Base-by-base conservation (phyloP, 2,329 filamentous ascomycete genomes). In the Fusarium circinatum region DNA sequence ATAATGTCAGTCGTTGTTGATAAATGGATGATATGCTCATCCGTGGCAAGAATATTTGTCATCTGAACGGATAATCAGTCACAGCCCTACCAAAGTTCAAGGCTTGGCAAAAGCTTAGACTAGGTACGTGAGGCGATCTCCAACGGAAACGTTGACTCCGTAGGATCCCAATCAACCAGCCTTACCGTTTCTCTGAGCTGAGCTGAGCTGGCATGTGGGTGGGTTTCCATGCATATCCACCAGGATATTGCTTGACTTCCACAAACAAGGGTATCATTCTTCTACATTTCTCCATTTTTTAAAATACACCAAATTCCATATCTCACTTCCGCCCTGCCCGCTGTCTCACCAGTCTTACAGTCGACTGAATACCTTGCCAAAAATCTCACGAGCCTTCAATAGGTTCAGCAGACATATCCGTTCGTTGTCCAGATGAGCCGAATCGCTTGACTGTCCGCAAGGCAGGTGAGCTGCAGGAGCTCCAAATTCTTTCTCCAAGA, bases 351-450 rank as follows among this genome's bases (percentile, higher is more conserved):
- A 18, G 36, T 42, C 47, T 63, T 32, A 89, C 61, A 96, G 80
- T 73, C 91, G 89, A 75, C 87, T 85, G 84, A 99, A 99, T 11
- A 98, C 94, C 79, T 90, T 89, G 71, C 91, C 92, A 77, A 99
- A 96, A 68, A 99, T 98, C 82, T 96, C 94, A 73, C 95, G 90
- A 73, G 94, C 96, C 84, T 97, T 98, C 69, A 95, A 90, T 77
- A 99, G 80, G 82, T 99, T 99, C 76, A 93, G 85, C 63, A 99
- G 85, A 59, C 96, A 87, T 82, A 99, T 85, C n/a, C 96, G 86
- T 87, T 99, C 96, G 78, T 99, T 98, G 79, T 97, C 94, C 82
- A 99, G 83, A 88, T 99, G 96, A 24, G 96, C 96, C 58, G 92
- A 92, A 79, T 99, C 96, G 77, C 94, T 98, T 18, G 96, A 95